phyloP scores from a whole-genome alignment of 306 rosid species.

The Medicago lupulina region DNA sequence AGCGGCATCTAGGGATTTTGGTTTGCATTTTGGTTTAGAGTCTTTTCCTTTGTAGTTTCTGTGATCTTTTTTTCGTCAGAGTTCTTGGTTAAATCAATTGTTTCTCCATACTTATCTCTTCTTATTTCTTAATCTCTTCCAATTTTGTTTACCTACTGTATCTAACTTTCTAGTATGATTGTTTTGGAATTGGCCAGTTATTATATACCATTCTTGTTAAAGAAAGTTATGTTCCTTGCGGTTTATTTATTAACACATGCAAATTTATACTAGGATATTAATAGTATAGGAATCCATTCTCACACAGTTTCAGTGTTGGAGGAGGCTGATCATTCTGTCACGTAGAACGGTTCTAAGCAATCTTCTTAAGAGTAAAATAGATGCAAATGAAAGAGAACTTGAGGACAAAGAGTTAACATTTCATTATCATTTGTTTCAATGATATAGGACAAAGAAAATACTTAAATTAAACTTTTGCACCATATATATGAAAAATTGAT shows the following conservation, averaged over 20 bases:
- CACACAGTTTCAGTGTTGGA: too few relatives aligned
- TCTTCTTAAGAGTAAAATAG: too few relatives aligned
- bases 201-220: constrained; percentile 38
- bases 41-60: constrained; percentile 29
- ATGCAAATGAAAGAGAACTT: too few relatives aligned
- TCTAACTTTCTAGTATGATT: constrained; percentile 42
- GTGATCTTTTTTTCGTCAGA: constrained; percentile 23
- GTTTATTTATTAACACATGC: not conserved
- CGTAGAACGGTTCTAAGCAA: too few relatives aligned
- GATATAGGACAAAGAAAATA: too few relatives aligned
- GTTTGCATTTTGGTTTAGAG: constrained; percentile 29
- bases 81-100: constrained; percentile 30
- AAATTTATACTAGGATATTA: not conserved
- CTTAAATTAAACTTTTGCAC: too few relatives aligned
- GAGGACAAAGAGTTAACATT: too few relatives aligned
- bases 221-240: not conserved
- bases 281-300: too few relatives aligned
- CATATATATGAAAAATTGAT: too few relatives aligned
- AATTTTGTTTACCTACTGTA: constrained; percentile 49
- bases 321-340: not conserved
- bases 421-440: too few relatives aligned
- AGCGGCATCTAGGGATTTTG: constrained; percentile 47
- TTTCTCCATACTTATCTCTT: not conserved
- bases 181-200: constrained; percentile 42
- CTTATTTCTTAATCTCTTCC: constrained; percentile 15